Base-by-base conservation (phyloP, 768 basidiomycete genomes). In the Lactifluus echinatus region DNA sequence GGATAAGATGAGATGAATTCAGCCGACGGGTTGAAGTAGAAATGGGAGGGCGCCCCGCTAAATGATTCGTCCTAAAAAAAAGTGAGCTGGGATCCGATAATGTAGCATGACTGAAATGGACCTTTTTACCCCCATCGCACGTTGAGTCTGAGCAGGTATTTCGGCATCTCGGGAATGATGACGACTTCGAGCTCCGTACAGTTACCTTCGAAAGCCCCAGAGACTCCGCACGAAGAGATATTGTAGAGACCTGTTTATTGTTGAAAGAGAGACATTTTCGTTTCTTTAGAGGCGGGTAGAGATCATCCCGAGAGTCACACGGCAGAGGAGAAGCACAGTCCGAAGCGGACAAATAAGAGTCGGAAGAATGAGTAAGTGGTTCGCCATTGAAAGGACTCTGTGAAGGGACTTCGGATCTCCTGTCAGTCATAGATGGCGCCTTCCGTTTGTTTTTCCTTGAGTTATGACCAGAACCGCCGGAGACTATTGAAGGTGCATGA, bases 311-410 rank as follows among this genome's bases (percentile, higher is more conserved):
- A 40, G 4, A 4, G 45, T 14, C 11, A 7, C 24, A 44, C 1
- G 42, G 2, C n/a, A 15, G 28, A 50, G 34, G 36, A 28, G 26
- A 44, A 26, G 28, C 53, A 21, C 33, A 11, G 21, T 50, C 58
- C 4, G 58, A 59, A 14, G 53, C 48, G 8, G 58, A 59, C 34
- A 59, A 24, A 43, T 55, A 55, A 17, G 42, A 37, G 15, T 26
- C 48, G 8, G 46, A 49, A 23, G 26, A 28, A 15, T 8, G 43
- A 3, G 15, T 8, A 5, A 44, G 42, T 26, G 12, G 15, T 15
- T 14, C 28, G 8, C 23, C 24, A 21, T 33, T 8, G 4, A 19
- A 17, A 23, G 31, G 4, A 17, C 34, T 8, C 8, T 39, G 31
- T 5, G 37, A 7, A 40, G 21, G 17, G 11, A 17, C 3, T 17